Evolutionary conservation across 2,329 filamentous ascomycete genomes (phyloP), one percentile per base, ranked within the genome.

Genomic region (Septoria linicola): DNA sequence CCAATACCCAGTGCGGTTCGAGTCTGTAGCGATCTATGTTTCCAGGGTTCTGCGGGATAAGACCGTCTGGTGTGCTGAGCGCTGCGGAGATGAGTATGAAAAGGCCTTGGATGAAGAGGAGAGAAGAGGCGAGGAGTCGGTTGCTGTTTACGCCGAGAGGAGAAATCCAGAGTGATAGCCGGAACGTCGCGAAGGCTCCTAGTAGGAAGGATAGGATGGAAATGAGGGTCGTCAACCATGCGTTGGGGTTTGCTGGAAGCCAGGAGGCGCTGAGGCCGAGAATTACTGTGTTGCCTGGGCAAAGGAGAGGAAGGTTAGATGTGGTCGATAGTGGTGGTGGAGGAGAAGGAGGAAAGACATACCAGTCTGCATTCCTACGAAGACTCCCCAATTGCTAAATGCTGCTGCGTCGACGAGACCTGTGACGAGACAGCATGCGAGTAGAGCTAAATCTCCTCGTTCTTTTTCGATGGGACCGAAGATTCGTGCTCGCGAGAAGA

Each of bases 241-340:
- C 79, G 48, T 72, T 72, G 3, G 78, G 77, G 51, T 79, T 68
- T 13, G 70, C 70, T 16, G 71, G 80, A 40, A 81, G 78, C 23
- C 68, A 67, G 2, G 80, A 76, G 10, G 79, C 76, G 49, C 80
- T 80, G 17, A 84, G 77, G 14, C 78, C 80, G 32, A 84, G 73
- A 68, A 84, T 83, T 59, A 84, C 77, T 8, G 81, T 84, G 67
- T 84, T 84, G 32, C 81, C 80, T 72, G 69, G 11, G 5, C 27
- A 30, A 30, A 7, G 13, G 7, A 30, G 13, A 30, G 13, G 13
- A 7, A 13, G 7, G n/a, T n/a, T n/a, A n/a, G n/a, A n/a, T n/a
- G n/a, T n/a, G n/a, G n/a, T n/a, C n/a, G n/a, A n/a, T n/a, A n/a
- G n/a, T n/a, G n/a, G n/a, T n/a, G n/a, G n/a, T n/a, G n/a, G n/a